Evolutionary conservation across 2,329 filamentous ascomycete genomes (phyloP), one percentile per base, ranked within the genome.

Genomic region (Alternaria novae-zelandiae): DNA sequence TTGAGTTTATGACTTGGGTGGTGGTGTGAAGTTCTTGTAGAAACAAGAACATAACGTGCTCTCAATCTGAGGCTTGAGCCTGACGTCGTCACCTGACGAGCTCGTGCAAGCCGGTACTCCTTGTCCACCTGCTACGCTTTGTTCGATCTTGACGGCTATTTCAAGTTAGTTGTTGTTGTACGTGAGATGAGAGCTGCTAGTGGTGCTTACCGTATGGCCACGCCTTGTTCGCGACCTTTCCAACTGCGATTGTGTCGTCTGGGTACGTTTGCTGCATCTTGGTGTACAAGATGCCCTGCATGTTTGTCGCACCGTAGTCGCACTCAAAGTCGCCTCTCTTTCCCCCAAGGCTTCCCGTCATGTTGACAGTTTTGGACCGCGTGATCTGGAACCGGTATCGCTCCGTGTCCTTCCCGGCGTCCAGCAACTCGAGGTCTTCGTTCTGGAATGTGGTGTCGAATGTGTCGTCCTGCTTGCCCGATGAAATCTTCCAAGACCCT

Each of bases 221-320:
- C 0, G 66, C 67, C n/a, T 70, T 65, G 61, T 72, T 76, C 1
- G 70, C 72, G 3, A 77, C 72, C 1, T 81, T 75, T 0, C 70
- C 62, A 6, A 72, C 69, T 7, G 61, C 59, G 15, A 72, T 74
- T 0, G 70, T 69, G 9, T 71, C 62, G 23, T 74, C 70, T 5
- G 81, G 80, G 66, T 81, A 83, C 0, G 75, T 76, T 65, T 80
- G 82, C 44, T 72, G 65, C 77, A 80, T 81, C 62, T 82, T 84
- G n/a, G 88, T 90, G 80, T 90, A 91, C 2, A 92, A 77, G 4
- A 83, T 86, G 1, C 84, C 89, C 25, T 84, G 79, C 65, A 91
- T 83, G 1, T 78, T 81, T 0, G 88, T 90, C 28, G 81, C 76
- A 58, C 85, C 84, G 78, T 86, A 92, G 63, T 82, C 86, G 78